A percentile compares a stretch with the other conserved stretches of the same genome.
Conservation (phyloP, 805 yeast genomes). For the Candida succiphila region DNA sequence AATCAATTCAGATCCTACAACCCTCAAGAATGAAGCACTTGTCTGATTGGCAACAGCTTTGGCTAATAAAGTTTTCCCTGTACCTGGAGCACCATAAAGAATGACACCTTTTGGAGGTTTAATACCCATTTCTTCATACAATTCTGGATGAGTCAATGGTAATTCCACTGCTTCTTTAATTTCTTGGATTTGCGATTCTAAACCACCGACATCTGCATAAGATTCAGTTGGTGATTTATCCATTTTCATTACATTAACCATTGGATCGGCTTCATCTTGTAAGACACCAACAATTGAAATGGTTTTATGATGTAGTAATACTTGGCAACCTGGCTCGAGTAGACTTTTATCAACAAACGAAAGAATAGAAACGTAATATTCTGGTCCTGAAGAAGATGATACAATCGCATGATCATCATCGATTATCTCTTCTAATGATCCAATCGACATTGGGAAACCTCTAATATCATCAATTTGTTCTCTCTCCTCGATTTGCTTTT, state of each 20-base stretch:
- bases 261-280: slow-evolving; percentile 96
- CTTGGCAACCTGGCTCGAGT: slow-evolving; percentile 95
- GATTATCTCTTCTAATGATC: slow-evolving; percentile 92
- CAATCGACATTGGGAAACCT: slow-evolving; percentile 94
- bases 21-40: slow-evolving; percentile 88
- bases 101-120: slow-evolving; percentile 98
- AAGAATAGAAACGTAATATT: slow-evolving; percentile 90
- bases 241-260: slow-evolving; percentile 95
- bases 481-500: slow-evolving; percentile 92
- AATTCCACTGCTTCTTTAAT: slow-evolving; percentile 95
- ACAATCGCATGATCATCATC: slow-evolving; percentile 99
- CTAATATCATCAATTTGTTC: slow-evolving; percentile 91
- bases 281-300: slow-evolving; percentile 97
- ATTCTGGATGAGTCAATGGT: slow-evolving; percentile 92
- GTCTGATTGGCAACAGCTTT: slow-evolving; percentile 99
- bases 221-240: slow-evolving; percentile 97
- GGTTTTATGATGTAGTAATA: slow-evolving; percentile 87
- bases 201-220: slow-evolving; percentile 95
- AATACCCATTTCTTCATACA: slow-evolving; percentile 97
- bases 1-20: slow-evolving; percentile 94
- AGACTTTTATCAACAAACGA: slow-evolving; percentile 95
- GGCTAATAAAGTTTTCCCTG: slow-evolving; percentile 91
- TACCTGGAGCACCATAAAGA: slow-evolving; percentile 95
- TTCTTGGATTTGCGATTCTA: slow-evolving; percentile 93
- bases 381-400: slow-evolving; percentile 92